Percentiles rank a stretch among this genome's conserved stretches.
These are phyloP conservation scores for Saccharum hybrid DNA, from an alignment of 202 grass and related monocot genomes.

Conservation along the genomic window DNA sequence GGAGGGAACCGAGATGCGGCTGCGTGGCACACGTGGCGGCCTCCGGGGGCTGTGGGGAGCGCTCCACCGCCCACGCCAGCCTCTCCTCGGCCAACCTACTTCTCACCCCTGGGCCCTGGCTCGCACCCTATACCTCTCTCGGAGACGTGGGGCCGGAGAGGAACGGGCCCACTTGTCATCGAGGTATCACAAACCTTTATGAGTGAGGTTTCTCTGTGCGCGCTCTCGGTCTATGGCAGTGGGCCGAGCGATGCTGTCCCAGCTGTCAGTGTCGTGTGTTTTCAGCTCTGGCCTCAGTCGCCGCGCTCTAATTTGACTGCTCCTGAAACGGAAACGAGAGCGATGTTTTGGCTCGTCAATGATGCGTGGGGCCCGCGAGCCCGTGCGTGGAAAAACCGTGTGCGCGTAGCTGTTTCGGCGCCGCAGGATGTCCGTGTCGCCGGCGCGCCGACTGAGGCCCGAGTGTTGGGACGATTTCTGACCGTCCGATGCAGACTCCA, in stretches of 20 bases:
- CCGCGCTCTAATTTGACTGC: conserved; percentile 42
- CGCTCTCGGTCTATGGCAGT: not conserved
- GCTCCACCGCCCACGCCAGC: conserved; percentile 61
- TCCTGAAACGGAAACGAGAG: not conserved
- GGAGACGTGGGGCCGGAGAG: not conserved
- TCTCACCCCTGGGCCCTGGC: not conserved
- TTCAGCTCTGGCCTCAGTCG: not conserved
- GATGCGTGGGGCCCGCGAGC: not conserved
- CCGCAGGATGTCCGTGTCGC: too few species aligned
- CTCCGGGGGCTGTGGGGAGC: conserved; percentile 43
- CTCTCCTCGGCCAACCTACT: conserved; percentile 41
- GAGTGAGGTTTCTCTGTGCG: not conserved
- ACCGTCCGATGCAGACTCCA: conserved; percentile 11
- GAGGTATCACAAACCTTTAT: fast-evolving
- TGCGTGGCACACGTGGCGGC: conserved; percentile 51
- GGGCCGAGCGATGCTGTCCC: not conserved
- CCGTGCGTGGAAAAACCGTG: not conserved
- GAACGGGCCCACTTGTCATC: not conserved
- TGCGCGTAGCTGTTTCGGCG: too few species aligned
- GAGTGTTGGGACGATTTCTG: not conserved
- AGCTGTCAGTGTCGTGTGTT: conserved; percentile 8
- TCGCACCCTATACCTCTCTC: not conserved
- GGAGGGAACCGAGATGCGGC: conserved; percentile 53
- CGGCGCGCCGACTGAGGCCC: conserved; percentile 25
- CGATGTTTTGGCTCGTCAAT: not conserved